Conservation (phyloP, 805 yeast genomes). For the Candida qinlingensis region DNA sequence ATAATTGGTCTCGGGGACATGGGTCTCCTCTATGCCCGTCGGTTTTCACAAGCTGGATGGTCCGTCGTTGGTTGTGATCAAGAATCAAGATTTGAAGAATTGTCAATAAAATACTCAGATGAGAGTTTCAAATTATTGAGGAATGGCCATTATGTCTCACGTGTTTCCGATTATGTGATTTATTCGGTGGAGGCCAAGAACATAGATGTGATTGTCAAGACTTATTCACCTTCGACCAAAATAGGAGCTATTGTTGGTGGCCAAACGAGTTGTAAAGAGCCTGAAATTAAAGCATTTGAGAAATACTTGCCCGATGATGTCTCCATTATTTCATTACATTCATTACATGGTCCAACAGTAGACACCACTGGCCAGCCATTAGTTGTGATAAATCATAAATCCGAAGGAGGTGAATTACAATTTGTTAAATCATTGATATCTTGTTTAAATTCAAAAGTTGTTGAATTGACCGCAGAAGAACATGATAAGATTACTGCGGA, state of each 20-base stretch:
- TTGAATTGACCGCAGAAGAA: slow-evolving; percentile 73
- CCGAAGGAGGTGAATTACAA: slow-evolving; percentile 42
- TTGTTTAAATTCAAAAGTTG: slow-evolving; percentile 74
- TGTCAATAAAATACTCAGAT: slow-evolving; percentile 35
- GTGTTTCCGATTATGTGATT: slow-evolving; percentile 75
- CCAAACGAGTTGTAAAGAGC: slow-evolving; percentile 91
- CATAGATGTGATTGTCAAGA: slow-evolving; percentile 62
- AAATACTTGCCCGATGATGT: slow-evolving; percentile 67
- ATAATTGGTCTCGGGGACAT: slow-evolving; percentile 96
- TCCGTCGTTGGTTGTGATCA: slow-evolving; percentile 82
- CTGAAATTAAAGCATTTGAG: slow-evolving; percentile 86
- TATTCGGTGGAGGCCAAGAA: slow-evolving; percentile 93
- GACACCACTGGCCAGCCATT: slow-evolving; percentile 88
- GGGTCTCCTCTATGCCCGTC: slow-evolving; percentile 84
- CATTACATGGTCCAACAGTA: slow-evolving; percentile 92
- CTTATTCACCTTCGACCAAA: slow-evolving; percentile 85
- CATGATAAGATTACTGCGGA: slow-evolving; percentile 97
- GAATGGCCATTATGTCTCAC: slow-evolving; percentile 81
- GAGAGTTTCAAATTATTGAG: slow-evolving; percentile 50
- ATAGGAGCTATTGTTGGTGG: slow-evolving; percentile 94
- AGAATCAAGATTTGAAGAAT: slow-evolving; percentile 52
- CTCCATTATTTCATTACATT: slow-evolving; percentile 82
- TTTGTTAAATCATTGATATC: slow-evolving; percentile 61
- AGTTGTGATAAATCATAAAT: slow-evolving; percentile 76
- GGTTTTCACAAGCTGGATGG: slow-evolving; percentile 83